A percentile compares a stretch with the other conserved stretches of the same genome.
phyloP scores from a whole-genome alignment of 768 basidiomycete genomes.

The Hygrophorus russula region DNA sequence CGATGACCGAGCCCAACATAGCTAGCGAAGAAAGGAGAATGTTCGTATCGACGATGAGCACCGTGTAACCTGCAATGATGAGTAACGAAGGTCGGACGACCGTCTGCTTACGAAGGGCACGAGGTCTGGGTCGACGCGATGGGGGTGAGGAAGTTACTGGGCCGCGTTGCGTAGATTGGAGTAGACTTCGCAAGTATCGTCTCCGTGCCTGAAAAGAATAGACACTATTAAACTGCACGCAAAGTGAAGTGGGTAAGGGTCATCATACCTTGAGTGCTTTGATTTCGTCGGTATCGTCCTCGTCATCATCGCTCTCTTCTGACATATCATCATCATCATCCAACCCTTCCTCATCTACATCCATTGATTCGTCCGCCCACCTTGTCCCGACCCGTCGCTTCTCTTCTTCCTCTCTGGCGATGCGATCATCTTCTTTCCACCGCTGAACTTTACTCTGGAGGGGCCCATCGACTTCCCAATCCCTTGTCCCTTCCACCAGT shows the following conservation, averaged over 20 bases:
- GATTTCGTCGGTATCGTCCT: slow-evolving; percentile 61
- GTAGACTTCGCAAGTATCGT: slow-evolving; percentile 59
- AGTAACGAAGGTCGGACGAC: slow-evolving; percentile 31
- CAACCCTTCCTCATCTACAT: slow-evolving; percentile 49
- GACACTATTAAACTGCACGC: slow-evolving; percentile 6
- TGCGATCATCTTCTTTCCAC: slow-evolving; percentile 63
- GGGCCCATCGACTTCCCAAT: slow-evolving; percentile 54
- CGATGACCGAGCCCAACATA: slow-evolving; percentile 63
- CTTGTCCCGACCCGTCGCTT: slow-evolving; percentile 46
- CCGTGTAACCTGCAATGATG: slow-evolving; percentile 76
- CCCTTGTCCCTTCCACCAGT: slow-evolving; percentile 46
- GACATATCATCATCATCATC: slow-evolving; percentile 26
- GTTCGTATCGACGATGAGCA: slow-evolving; percentile 92
- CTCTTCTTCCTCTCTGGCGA: slow-evolving; percentile 62
- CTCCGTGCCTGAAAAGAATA: slow-evolving; percentile 48
- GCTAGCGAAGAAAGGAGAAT: slow-evolving; percentile 79
- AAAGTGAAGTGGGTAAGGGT: background rate
- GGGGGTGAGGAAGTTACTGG: slow-evolving; percentile 14
- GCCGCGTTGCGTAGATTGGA: slow-evolving; percentile 33
- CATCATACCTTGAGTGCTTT: slow-evolving; percentile 70
- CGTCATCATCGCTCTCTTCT: slow-evolving; percentile 51
- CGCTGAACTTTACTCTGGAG: slow-evolving; percentile 55
- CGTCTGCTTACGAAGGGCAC: slow-evolving; percentile 15
- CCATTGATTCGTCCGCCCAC: slow-evolving; percentile 55
- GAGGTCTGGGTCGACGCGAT: slow-evolving; percentile 18